phyloP scores from a whole-genome alignment of 148 eudicot species.

The Spergularia marina region DNA sequence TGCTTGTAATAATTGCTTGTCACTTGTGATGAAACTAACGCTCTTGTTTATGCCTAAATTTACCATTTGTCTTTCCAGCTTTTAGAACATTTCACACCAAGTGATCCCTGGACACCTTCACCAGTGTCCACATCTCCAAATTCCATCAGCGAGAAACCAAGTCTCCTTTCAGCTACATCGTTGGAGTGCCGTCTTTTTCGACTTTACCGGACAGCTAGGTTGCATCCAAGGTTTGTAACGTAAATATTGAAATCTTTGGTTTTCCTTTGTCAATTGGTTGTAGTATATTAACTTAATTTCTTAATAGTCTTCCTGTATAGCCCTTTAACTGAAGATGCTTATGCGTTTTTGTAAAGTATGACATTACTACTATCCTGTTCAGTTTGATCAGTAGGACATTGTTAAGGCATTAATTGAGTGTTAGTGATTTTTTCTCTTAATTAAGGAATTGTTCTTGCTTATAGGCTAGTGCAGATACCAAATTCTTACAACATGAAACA shows the following conservation, averaged over 20 bases:
- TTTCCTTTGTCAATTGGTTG: not conserved
- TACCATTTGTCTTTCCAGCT: conserved; percentile 38
- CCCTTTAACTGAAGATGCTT: too few relatives aligned
- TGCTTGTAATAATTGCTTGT: too few relatives aligned
- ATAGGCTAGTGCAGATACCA: too few relatives aligned
- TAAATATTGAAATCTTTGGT: not conserved
- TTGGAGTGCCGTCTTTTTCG: conserved; percentile 48
- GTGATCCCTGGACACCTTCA: conserved; percentile 47
- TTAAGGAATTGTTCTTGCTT: too few relatives aligned
- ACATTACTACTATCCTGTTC: too few relatives aligned
- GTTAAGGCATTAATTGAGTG: too few relatives aligned
- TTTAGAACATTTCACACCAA: conserved; percentile 36
- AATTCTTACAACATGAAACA: too few relatives aligned
- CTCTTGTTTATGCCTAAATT: not conserved
- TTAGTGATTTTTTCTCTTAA: too few relatives aligned
- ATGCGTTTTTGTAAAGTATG: too few relatives aligned
- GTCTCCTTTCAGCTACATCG: conserved; percentile 26
- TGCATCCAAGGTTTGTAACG: conserved; percentile 38
- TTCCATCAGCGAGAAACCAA: conserved; percentile 30
- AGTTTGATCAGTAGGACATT: too few relatives aligned
- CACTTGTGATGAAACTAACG: not conserved
- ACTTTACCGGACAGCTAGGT: conserved; percentile 33
- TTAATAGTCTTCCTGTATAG: not conserved
- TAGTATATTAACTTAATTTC: not conserved
- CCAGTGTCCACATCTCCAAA: conserved; percentile 29